Base-by-base conservation (phyloP, 306 rosid genomes). In the Pachyrhizus erosus region DNA sequence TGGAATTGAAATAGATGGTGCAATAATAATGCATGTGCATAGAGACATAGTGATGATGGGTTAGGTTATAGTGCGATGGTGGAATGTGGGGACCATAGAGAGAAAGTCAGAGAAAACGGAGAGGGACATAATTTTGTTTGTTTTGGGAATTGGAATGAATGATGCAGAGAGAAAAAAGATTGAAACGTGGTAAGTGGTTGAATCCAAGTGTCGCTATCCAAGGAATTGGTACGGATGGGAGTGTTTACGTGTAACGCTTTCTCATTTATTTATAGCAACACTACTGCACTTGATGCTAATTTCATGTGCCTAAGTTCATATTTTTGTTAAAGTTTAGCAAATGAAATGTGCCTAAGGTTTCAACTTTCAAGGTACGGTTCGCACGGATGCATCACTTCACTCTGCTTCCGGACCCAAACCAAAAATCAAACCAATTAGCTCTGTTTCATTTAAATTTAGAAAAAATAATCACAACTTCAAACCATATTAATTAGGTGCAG, bases 41-140 rank as follows among this genome's bases (percentile, higher is more conserved):
- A 29, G 75, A 61, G 61, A 18, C n/a, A 71, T 15, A 37, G 75
- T 77, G 68, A 34, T 57, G 86, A 57, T 83, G 82, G 79, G 61
- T 60, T 77, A 37, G 67, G 82, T 26, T 60, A 4, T 46, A 13
- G 39, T 62, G 49, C 15, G 73, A 42, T 72, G 70, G 79, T 73
- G 82, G 78, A 58, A 15, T 75, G 81, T 65, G 79, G 89, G 90
- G 86, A 54, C 91, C 89, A 81, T 21, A 34, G 0, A 0, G 55
- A 23, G 4, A 81, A 88, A 91, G 93, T 89, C 92, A 87, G 78
- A 84, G 76, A 85, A 74, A 76, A 82, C 84, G 80, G 89, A 75
- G 62, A 34, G 73, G 0, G 62, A 67, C 33, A 24, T 81, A 69
- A 31, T 66, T 82, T 48, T 20, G 48, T 62, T 66, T 78, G 1